These are phyloP conservation scores for Hypoxylon intermedium DNA, from an alignment of 495 filamentous ascomycete genomes.

Conservation along the genomic window DNA sequence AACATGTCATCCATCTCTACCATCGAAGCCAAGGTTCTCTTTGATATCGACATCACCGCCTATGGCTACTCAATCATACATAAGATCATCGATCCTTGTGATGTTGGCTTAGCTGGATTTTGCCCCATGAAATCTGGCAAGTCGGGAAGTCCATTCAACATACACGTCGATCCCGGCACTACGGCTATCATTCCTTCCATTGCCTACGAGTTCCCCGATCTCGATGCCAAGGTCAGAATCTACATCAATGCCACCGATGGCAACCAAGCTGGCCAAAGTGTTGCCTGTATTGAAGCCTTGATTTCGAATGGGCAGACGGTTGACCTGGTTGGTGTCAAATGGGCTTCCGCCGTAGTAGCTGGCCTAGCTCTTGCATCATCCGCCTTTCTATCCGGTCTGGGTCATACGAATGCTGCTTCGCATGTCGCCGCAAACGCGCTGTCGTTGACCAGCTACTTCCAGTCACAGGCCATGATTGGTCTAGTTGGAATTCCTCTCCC, in stretches of 20 bases:
- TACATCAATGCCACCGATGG: constrained; percentile 73
- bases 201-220: constrained; percentile 88
- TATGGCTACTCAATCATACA: constrained; percentile 77
- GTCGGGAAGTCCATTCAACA: constrained; percentile 72
- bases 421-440: constrained; percentile 93
- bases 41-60: constrained; percentile 76
- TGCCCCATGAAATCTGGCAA: constrained; percentile 92
- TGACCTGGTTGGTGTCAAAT: constrained; percentile 85
- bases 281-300: constrained; percentile 87
- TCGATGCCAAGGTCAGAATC: constrained; percentile 86
- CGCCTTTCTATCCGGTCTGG: constrained; percentile 79
- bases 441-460: constrained; percentile 93
- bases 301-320: constrained; percentile 94
- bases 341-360: constrained; percentile 88
- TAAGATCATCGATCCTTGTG: constrained; percentile 77
- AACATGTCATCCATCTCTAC: constrained; percentile 83
- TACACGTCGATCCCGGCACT: constrained; percentile 63
- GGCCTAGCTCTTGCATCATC: constrained; percentile 83
- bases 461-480: constrained; percentile 92
- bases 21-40: constrained; percentile 84
- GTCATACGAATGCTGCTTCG: constrained; percentile 94
- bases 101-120: constrained; percentile 70
- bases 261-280: constrained; percentile 59
- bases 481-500: constrained; percentile 84
- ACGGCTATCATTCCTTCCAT: constrained; percentile 76